Conservation (phyloP, 495 filamentous ascomycete genomes). For the Penicillium dipodomyicola region DNA sequence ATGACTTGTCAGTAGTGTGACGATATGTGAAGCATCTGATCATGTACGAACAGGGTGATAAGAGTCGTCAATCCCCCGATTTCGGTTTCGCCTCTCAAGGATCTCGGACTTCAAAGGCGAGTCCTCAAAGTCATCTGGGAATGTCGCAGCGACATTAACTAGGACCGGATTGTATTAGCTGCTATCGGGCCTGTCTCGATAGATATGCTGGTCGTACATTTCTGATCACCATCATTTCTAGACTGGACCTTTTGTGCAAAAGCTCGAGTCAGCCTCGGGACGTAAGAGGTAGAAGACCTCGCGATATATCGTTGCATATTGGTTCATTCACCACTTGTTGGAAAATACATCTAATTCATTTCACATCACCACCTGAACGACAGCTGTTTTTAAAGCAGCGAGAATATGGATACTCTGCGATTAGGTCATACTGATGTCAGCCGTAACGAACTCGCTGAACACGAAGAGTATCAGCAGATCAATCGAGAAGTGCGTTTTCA, state of each 20-base stretch:
- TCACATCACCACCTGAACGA: too few relatives aligned
- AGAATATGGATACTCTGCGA: too few relatives aligned
- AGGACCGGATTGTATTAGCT: neutral
- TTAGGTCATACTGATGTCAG: too few relatives aligned
- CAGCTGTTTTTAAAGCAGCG: too few relatives aligned
- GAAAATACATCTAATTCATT: too few relatives aligned
- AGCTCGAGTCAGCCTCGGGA: neutral
- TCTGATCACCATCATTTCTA: neutral
- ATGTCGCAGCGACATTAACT: neutral
- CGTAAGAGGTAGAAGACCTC: neutral
- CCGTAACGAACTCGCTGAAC: too few relatives aligned
- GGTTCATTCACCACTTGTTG: too few relatives aligned
- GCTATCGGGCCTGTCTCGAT: neutral
- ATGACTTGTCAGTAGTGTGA: neutral
- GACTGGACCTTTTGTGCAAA: neutral
- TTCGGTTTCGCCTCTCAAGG: neutral
- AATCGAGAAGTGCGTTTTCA: too few relatives aligned
- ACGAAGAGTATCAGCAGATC: too few relatives aligned
- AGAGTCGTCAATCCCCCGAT: neutral
- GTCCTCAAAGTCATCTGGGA: conserved; percentile 5
- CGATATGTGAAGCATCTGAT: too few relatives aligned
- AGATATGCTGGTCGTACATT: neutral
- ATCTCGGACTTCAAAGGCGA: conserved; percentile 1
- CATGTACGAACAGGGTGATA: conserved; percentile 7
- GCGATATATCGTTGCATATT: too few relatives aligned